These are phyloP conservation scores for Fusarium xylarioides DNA, from an alignment of 2,329 filamentous ascomycete species.

Conservation along the genomic window DNA sequence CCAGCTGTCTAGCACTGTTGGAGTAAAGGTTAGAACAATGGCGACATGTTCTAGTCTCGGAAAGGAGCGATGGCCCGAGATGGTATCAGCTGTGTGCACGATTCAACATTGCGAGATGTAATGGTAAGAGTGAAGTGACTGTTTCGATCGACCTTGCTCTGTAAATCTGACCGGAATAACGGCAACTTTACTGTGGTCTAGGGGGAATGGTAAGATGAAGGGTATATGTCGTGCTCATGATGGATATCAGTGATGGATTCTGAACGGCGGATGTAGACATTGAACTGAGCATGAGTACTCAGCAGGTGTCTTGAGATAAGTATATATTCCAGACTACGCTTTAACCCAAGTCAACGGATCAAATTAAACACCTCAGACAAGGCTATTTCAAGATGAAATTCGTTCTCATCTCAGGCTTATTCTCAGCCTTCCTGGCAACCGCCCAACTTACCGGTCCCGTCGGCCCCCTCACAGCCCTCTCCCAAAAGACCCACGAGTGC, in stretches of 20 bases:
- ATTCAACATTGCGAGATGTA: neutral
- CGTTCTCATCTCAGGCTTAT: neutral
- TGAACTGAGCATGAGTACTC: neutral
- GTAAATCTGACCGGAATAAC: neutral
- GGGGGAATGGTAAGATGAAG: neutral
- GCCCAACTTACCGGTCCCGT: neutral
- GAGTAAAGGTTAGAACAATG: neutral
- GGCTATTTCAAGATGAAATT: neutral
- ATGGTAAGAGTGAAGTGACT: neutral
- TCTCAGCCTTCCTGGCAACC: neutral
- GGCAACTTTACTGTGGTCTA: rapidly evolving
- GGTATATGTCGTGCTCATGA: neutral
- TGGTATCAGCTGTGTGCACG: neutral
- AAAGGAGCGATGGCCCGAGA: neutral
- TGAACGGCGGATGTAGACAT: neutral
- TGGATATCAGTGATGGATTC: rapidly evolving
- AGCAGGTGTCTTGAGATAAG: too few relatives aligned
- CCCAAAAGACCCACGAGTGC: neutral
- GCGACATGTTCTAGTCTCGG: neutral
- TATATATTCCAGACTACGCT: neutral
- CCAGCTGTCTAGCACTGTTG: neutral
- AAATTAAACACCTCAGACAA: rapidly evolving
- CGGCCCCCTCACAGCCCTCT: neutral
- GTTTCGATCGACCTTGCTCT: too few relatives aligned
- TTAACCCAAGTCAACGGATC: rapidly evolving